Percentiles rank a stretch among this genome's conserved stretches.
Conservation (phyloP, 139 green algal species). For the Chlorella sp. region DNA sequence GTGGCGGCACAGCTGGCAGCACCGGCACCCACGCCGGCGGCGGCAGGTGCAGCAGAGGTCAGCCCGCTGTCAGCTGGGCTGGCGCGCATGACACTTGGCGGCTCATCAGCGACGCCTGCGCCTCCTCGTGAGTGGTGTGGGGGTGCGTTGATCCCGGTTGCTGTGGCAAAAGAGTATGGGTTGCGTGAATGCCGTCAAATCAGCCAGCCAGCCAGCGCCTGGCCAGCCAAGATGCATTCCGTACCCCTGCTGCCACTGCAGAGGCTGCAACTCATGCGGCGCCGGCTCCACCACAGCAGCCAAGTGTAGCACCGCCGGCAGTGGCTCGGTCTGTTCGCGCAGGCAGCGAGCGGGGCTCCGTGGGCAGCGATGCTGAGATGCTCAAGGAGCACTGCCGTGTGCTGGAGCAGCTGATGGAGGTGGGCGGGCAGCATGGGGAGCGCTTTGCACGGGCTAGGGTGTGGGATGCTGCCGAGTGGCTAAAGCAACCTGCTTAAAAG, state of each 20-base stretch:
- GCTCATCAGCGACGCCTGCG: not conserved
- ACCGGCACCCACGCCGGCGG: not conserved
- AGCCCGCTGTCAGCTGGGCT: slow-evolving; percentile 19
- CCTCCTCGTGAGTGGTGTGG: not conserved
- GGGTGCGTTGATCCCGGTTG: too few species aligned
- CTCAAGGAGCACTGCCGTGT: slow-evolving; percentile 28
- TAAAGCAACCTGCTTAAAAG: too few species aligned
- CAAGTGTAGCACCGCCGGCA: too few species aligned
- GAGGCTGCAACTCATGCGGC: too few species aligned
- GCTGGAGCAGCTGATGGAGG: slow-evolving; percentile 34
- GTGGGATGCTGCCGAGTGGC: not conserved
- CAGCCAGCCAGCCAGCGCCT: too few species aligned
- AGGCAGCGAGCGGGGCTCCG: too few species aligned
- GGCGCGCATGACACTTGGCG: not conserved
- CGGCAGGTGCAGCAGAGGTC: not conserved
- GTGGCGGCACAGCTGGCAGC: not conserved
- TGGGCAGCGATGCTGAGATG: not conserved
- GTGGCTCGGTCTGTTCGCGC: too few species aligned
- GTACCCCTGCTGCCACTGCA: too few species aligned
- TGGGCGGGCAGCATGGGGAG: not conserved
- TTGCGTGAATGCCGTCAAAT: too few species aligned
- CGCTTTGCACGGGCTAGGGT: not conserved
- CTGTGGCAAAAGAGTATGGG: too few species aligned
- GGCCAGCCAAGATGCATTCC: too few species aligned
- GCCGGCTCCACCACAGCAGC: too few species aligned